These are phyloP conservation scores for Ophiocordyceps sinensis DNA, from an alignment of 2,329 filamentous ascomycete genomes.

Conservation along the genomic window DNA sequence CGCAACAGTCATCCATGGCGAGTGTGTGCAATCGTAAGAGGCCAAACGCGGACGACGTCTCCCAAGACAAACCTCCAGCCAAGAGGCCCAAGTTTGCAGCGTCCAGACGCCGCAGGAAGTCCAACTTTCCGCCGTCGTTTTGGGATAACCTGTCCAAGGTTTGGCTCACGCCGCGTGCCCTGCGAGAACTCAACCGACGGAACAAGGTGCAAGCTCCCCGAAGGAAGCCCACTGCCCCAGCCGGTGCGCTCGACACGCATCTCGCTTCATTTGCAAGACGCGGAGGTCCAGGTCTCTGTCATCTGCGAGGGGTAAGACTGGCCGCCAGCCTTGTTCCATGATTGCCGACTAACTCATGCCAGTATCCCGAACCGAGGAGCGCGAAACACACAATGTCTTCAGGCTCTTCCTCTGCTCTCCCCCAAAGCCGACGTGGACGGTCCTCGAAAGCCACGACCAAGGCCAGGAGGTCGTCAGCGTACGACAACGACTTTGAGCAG, in stretches of 20 bases:
- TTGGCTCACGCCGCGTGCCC: constrained; percentile 10
- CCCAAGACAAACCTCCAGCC: neutral
- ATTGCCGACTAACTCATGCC: neutral
- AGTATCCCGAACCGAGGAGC: neutral
- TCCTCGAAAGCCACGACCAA: neutral
- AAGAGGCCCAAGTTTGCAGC: neutral
- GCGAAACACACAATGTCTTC: neutral
- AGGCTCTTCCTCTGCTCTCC: neutral
- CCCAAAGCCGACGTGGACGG: neutral
- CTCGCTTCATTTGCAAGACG: neutral
- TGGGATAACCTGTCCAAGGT: constrained; percentile 13
- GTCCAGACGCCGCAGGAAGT: neutral
- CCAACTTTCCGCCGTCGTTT: constrained; percentile 11
- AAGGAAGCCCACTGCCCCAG: neutral
- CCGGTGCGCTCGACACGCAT: neutral
- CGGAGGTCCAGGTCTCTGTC: neutral
- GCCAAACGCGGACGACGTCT: neutral
- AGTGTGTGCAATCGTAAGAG: neutral
- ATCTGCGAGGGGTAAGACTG: neutral
- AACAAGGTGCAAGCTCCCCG: constrained; percentile 2
- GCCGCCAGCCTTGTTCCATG: neutral
- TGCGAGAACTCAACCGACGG: constrained; percentile 13
- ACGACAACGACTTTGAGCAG: constrained; percentile 4
- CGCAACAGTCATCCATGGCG: too few species aligned
- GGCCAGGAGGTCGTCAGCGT: neutral